Percentiles rank a stretch among this genome's conserved stretches.
Conservation (phyloP, 23 red algal genomes). For the Porphyridium purpureum region DNA sequence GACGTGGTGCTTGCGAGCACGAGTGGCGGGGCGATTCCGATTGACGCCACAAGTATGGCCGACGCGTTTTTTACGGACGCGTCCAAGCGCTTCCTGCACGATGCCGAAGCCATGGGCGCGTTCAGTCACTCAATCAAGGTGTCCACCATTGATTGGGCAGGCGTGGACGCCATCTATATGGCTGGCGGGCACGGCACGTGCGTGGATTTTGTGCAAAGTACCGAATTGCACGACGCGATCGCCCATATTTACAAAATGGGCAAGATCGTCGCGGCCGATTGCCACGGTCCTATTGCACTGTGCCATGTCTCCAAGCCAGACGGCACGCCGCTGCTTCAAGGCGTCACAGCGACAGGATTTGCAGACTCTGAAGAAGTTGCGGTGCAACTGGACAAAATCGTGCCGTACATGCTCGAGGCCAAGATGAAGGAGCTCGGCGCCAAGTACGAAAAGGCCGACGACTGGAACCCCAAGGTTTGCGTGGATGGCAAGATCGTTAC, state of each 20-base stretch:
- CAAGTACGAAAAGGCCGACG: background rate
- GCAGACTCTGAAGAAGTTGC: background rate
- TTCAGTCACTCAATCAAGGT: background rate
- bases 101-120: background rate
- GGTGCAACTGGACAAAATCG: background rate
- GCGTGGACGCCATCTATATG: background rate
- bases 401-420: background rate
- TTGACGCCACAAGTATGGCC: background rate
- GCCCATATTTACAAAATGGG: background rate
- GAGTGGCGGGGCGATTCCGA: background rate
- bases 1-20: background rate
- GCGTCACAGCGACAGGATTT: background rate
- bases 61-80: background rate
- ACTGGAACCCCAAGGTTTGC: background rate
- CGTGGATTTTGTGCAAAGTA: background rate
- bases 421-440: background rate
- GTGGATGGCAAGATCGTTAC: background rate
- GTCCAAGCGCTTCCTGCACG: background rate
- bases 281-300: background rate
- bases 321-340: background rate
- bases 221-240: background rate
- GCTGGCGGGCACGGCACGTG: background rate
- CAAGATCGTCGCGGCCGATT: background rate
- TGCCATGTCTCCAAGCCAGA: background rate
- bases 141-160: background rate